Conservation (phyloP, 371 early-diverging fungal species). For the Mortierella sp. region DNA sequence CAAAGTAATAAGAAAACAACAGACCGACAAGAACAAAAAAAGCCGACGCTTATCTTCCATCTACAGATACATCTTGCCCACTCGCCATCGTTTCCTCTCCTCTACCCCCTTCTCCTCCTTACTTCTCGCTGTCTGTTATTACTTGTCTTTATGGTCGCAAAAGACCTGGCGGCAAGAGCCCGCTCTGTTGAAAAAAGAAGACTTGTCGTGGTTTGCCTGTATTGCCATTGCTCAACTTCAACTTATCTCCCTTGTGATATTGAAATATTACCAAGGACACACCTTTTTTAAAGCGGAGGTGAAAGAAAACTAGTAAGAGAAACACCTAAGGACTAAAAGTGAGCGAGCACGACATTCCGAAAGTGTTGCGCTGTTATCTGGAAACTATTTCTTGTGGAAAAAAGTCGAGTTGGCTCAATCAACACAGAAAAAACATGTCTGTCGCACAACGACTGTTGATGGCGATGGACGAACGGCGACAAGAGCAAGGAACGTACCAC, state of each 20-base stretch:
- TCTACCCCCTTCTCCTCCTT: background rate
- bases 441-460: background rate
- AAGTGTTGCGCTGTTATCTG: background rate
- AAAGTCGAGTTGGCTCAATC: background rate
- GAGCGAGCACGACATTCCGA: constrained; percentile 5
- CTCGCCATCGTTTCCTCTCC: background rate
- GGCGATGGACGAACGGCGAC: background rate
- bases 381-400: background rate
- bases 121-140: background rate
- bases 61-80: background rate
- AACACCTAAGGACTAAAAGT: background rate
- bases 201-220: background rate
- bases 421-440: background rate
- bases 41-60: background rate
- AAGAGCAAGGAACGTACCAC: background rate
- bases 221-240: background rate
- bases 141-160: background rate
- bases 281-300: constrained; percentile 1
- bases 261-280: constrained; percentile 1
- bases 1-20: background rate
- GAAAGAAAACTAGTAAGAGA: background rate
- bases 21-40: background rate
- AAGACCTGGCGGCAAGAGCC: background rate
- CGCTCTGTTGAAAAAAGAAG: background rate
- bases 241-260: constrained; percentile 1